Evolutionary conservation across 805 yeast genomes (phyloP), one percentile per base, ranked within the genome.

Genomic region (Suhomyces tanzawaensis): DNA sequence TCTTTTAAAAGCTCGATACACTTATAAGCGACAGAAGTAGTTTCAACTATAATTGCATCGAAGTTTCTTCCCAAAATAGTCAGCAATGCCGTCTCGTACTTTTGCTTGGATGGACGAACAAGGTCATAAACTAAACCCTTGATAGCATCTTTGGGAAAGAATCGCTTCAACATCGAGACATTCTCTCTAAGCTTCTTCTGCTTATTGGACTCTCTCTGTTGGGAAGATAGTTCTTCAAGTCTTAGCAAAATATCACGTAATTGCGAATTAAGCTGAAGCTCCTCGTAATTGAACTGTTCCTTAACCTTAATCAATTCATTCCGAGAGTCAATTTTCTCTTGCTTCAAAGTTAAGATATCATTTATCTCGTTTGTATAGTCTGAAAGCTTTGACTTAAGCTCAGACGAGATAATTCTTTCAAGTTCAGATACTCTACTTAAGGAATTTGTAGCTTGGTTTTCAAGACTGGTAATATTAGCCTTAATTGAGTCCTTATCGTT

Each of bases 21-120:
- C 44, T 80, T 79, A 40, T 79, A 76, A 0, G 95, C 95, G 16
- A 81, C 73, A 7, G 77, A 57, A 4, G 79, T 65, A 19, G 74
- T 74, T 48, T 88, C 95, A 4, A 93, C 99, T 14, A 93, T 74
- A 13, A 93, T 76, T 0, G 96, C 76, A 58, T 93, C 95, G 49
- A 82, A 76, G 51, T 85, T 74, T 41, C 77, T 74, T 7, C 97
- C 98, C 19, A 93, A 65, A 4, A 85, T 76, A 0, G 91, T 82
- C 22, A 84, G 76, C 25, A 89, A 72, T 0, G 96, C 95, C 4
- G 69, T 48, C 33, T 84, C 88, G 56, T 79, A 89, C 49, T 77
- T 82, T 40, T 77, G 77, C 47, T 82, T 82, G 37, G 77, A 71
- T 15, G 96, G 95, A 39, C 79, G 78, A 32, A 91, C 85, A 18